Evolutionary conservation across 495 filamentous ascomycete genomes (phyloP).

Genomic region (Neurospora africana): DNA sequence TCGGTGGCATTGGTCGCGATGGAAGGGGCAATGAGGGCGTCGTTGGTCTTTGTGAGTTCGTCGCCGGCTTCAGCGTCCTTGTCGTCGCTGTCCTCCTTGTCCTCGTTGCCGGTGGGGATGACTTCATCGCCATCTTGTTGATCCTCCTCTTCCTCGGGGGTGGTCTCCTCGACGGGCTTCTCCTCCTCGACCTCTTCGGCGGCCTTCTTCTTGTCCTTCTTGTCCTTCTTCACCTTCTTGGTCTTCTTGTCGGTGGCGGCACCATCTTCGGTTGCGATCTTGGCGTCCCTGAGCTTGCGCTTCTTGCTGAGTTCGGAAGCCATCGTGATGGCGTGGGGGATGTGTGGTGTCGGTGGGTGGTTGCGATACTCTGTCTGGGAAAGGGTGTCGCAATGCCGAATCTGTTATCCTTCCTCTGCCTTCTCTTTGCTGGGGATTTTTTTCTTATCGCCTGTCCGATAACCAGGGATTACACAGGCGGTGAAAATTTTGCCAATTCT

Average conservation of each 20-base stretch:
- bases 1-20: constrained; percentile 25
- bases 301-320: constrained; percentile 36
- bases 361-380: constrained; percentile 1
- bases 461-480: not conserved
- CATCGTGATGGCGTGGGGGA: constrained; percentile 13
- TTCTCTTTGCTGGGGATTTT: not conserved
- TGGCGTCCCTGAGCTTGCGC: constrained; percentile 34
- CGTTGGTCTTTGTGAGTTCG: constrained; percentile 6
- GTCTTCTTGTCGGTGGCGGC: constrained; percentile 16
- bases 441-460: not conserved
- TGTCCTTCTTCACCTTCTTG: constrained; percentile 20
- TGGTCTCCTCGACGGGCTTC: constrained; percentile 10
- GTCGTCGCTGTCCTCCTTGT: constrained; percentile 15
- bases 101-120: constrained; percentile 13
- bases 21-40: constrained; percentile 20
- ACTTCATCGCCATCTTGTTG: constrained; percentile 1
- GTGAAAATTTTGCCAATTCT: not conserved
- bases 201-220: constrained; percentile 12
- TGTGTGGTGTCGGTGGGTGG: not conserved
- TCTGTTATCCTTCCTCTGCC: not conserved
- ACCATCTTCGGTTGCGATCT: constrained; percentile 18
- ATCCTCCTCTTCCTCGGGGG: constrained; percentile 1
- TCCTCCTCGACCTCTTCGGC: constrained; percentile 8
- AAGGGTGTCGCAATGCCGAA: not conserved
- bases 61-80: constrained; percentile 17